These are phyloP conservation scores for Puccinia horiana DNA, from an alignment of 1,284 basidiomycete genomes.

Conservation along the genomic window DNA sequence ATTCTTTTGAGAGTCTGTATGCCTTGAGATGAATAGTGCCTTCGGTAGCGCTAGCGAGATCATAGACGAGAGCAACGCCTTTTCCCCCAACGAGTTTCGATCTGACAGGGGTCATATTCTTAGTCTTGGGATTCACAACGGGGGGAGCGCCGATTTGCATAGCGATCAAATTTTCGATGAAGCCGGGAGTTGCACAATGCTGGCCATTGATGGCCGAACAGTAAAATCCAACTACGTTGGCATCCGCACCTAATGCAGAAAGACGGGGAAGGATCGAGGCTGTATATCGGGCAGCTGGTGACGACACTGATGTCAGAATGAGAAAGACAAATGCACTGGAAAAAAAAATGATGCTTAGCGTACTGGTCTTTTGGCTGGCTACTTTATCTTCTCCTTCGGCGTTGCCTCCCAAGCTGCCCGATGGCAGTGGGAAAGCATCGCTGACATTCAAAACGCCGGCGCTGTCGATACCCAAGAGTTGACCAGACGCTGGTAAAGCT, in stretches of 20 bases:
- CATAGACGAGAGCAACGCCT: slow-evolving; percentile 51
- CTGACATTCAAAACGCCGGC: slow-evolving; percentile 87
- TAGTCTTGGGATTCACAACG: slow-evolving; percentile 66
- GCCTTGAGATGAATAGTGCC: slow-evolving; percentile 89
- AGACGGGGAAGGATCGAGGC: slow-evolving; percentile 79
- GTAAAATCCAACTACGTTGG: slow-evolving; percentile 95
- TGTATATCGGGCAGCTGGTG: slow-evolving; percentile 67
- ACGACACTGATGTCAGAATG: neutral
- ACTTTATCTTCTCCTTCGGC: slow-evolving; percentile 81
- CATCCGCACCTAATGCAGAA: slow-evolving; percentile 89
- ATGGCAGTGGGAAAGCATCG: slow-evolving; percentile 84
- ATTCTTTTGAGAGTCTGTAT: slow-evolving; percentile 79
- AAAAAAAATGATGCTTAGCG: slow-evolving; percentile 16
- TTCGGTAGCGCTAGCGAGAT: slow-evolving; percentile 67
- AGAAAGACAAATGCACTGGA: neutral
- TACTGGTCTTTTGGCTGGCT: slow-evolving; percentile 51
- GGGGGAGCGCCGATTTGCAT: slow-evolving; percentile 73
- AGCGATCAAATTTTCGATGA: slow-evolving; percentile 84
- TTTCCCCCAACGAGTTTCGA: slow-evolving; percentile 48
- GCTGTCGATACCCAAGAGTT: slow-evolving; percentile 85
- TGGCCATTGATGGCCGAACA: slow-evolving; percentile 68
- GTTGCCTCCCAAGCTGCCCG: slow-evolving; percentile 59
- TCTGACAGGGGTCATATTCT: slow-evolving; percentile 14
- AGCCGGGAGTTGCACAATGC: slow-evolving; percentile 73
- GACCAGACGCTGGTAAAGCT: slow-evolving; percentile 72